A percentile compares a stretch with the other conserved stretches of the same genome.
Conservation (phyloP, 768 basidiomycete species). For the Lentinula raphanica region DNA sequence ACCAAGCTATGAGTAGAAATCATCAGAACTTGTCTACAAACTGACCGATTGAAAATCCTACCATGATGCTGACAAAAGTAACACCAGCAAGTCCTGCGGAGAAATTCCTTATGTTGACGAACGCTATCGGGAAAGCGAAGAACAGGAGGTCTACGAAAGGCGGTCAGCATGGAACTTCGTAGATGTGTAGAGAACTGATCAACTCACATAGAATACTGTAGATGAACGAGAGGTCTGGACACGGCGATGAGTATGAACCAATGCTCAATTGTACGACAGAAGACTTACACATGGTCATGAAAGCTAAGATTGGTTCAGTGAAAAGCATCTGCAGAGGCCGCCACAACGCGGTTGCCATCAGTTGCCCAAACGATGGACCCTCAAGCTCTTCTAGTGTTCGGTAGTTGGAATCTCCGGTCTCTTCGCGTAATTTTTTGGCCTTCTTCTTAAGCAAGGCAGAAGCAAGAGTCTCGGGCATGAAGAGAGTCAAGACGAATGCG, state of each 20-base stretch:
- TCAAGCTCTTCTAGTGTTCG: slow-evolving; percentile 36
- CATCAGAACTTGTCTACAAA: not conserved
- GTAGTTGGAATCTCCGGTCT: slow-evolving; percentile 30
- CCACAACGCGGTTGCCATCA: slow-evolving; percentile 30
- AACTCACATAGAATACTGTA: slow-evolving; percentile 34
- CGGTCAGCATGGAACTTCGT: not conserved
- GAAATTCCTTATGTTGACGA: slow-evolving; percentile 34
- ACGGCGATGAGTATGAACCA: not conserved
- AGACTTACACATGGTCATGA: slow-evolving; percentile 35
- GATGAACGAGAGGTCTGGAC: slow-evolving; percentile 36
- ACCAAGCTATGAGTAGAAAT: slow-evolving; percentile 23
- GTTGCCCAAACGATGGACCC: slow-evolving; percentile 24
- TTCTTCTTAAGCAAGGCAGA: slow-evolving; percentile 40
- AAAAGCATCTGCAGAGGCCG: slow-evolving; percentile 38
- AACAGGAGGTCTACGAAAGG: slow-evolving; percentile 31
- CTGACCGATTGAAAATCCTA: slow-evolving; percentile 14
- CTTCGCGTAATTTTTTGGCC: slow-evolving; percentile 34
- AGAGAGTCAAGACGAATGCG: slow-evolving; percentile 30
- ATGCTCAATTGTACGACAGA: not conserved
- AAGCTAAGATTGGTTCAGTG: slow-evolving; percentile 39
- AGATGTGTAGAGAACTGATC: not conserved
- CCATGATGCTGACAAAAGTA: slow-evolving; percentile 40
- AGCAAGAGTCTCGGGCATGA: slow-evolving; percentile 49
- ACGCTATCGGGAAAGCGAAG: slow-evolving; percentile 41
- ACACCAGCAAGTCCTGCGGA: slow-evolving; percentile 34